Percentiles rank a stretch among this genome's conserved stretches.
Conservation (phyloP, 2,329 filamentous ascomycete species). For the Curvularia sp. region DNA sequence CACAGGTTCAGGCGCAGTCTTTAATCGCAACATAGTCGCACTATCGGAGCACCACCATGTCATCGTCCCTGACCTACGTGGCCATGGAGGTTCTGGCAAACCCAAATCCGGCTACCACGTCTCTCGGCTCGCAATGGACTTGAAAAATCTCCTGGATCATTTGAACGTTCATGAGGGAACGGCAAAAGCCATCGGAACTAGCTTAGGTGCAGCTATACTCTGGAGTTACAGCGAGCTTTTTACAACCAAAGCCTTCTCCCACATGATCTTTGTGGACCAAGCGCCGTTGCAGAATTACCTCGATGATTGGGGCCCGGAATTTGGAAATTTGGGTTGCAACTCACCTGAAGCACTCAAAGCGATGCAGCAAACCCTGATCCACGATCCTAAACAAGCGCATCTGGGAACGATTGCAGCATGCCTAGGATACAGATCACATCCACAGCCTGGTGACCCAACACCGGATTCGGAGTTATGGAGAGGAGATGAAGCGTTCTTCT, state of each 20-base stretch:
- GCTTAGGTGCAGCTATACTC: constrained; percentile 32
- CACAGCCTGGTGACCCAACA: constrained; percentile 23
- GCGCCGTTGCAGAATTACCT: constrained; percentile 37
- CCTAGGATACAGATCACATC: constrained; percentile 33
- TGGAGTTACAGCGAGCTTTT: constrained; percentile 42
- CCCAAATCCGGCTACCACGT: constrained; percentile 38
- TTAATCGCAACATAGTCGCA: constrained; percentile 23
- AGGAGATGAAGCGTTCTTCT: constrained; percentile 36
- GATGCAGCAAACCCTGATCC: constrained; percentile 25
- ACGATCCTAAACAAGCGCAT: constrained; percentile 25
- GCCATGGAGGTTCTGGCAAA: constrained; percentile 36
- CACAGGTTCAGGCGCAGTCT: constrained; percentile 33
- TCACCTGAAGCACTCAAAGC: constrained; percentile 19
- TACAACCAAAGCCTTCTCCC: constrained; percentile 26
- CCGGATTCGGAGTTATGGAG: constrained; percentile 22
- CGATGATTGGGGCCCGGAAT: constrained; percentile 32
- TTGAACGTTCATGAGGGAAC: constrained; percentile 17
- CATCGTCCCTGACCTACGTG: constrained; percentile 33
- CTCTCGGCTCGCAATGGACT: constrained; percentile 35
- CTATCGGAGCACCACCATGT: constrained; percentile 21
- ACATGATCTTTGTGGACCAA: constrained; percentile 41
- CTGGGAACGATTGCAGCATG: constrained; percentile 33
- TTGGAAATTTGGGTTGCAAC: constrained; percentile 35
- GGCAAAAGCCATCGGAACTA: constrained; percentile 29
- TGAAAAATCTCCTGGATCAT: constrained; percentile 34